Base-by-base conservation (phyloP, 768 basidiomycete species). In the Naganishia vaughanmartiniae region DNA sequence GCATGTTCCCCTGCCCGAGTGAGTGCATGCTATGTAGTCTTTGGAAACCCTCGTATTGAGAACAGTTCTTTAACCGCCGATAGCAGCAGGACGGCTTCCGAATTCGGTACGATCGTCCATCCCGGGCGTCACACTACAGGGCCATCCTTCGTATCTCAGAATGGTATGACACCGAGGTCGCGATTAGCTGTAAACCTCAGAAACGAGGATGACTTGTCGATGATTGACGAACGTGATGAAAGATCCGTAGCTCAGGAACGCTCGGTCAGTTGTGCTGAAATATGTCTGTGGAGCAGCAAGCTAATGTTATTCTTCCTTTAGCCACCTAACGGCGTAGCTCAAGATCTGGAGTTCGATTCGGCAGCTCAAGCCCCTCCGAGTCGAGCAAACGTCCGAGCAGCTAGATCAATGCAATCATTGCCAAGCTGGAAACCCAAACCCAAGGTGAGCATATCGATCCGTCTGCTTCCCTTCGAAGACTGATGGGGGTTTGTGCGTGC, bases 181-280 rank as follows among this genome's bases (percentile, higher is more conserved):
- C 66, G 77, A 42, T 58, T 81, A 4, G 80, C 80, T 7, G 78
- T 76, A 30, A 76, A 74, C 4, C 45, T 79, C 30, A 65, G 80
- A 24, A 72, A 73, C 19, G 78, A 75, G 24, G 78, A 74, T 21
- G 73, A 74, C 19, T 63, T 79, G 24, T 71, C 74, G 2, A 72
- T 74, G 55, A 76, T 78, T 26, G 72, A 76, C 6, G 78, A 78
- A 56, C 63, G 31, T 19, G 67, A 73, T 30, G 77, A 78, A 26
- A 66, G 55, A 42, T 39, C 39, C 10, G 30, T 26, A 6, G 34
- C 31, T 24, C 21, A 33, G 24, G 56, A 57, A n/a, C 46, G 31
- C 31, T 31, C 58, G 45, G 71, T 57, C 19, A 69, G 67, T 17
- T 0, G 1, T 1, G 14, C 17, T 15, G 42, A 14, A 12, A 42